Evolutionary conservation across 352 stramenopile genomes (phyloP).

Genomic region (Phytophthora fragariaefolia): DNA sequence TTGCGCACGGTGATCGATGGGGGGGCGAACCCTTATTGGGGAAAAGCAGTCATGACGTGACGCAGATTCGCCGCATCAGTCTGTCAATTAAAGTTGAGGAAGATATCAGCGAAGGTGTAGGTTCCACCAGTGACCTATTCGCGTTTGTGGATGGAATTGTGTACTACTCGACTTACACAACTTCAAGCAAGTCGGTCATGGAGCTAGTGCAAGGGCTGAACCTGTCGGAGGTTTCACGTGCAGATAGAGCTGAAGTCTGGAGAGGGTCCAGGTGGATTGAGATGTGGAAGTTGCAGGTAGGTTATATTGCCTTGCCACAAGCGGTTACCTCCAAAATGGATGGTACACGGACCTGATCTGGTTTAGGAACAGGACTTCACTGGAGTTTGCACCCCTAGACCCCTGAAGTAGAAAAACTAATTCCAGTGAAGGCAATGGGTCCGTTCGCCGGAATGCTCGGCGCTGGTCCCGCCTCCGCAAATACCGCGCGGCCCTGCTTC

Average conservation of each 20-base stretch:
- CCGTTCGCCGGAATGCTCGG: no score
- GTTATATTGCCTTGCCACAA: not conserved
- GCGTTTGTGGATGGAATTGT: conserved; percentile 1
- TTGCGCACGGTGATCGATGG: not conserved
- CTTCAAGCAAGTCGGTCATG: not conserved
- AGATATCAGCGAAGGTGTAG: not conserved
- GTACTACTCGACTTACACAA: not conserved
- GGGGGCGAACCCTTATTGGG: not conserved
- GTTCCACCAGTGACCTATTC: not conserved
- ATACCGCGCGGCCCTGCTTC: no score
- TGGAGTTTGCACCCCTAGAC: no score
- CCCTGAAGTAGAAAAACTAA: no score
- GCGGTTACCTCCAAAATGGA: no score
- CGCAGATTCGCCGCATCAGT: not conserved
- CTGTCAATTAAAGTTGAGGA: conserved; percentile 7
- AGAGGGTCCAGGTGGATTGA: not conserved
- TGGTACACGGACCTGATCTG: no score
- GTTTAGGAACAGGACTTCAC: no score
- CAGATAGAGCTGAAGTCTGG: not conserved
- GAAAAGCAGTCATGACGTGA: not conserved
- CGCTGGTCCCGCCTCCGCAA: no score
- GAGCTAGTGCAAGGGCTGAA: not conserved
- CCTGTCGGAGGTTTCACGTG: not conserved
- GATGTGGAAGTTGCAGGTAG: not conserved
- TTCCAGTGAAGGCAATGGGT: no score